Base-by-base conservation (phyloP, 1,139 yeast species). In the Saccharomyces hybrid region DNA sequence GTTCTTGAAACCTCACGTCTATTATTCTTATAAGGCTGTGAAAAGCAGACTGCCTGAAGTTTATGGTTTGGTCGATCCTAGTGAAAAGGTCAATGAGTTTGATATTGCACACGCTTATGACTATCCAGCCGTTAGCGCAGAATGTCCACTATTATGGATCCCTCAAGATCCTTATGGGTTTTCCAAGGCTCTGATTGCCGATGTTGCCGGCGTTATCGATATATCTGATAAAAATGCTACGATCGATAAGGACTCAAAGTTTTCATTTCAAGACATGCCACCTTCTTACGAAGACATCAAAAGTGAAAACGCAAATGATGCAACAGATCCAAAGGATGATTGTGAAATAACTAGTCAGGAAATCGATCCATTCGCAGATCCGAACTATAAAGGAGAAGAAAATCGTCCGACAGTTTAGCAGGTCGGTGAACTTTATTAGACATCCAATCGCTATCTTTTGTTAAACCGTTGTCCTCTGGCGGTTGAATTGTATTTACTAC, bases 101-200 rank as follows among this genome's bases (percentile, higher is more conserved):
- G 73, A 67, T 12, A 75, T 68, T 14, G 71, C 68, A 5, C 75
- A 73, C 57, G 95, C 96, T 4, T 93, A 84, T 71, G 80, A 81
- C 62, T 79, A 80, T 62, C 97, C 98, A 1, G 85, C 88, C 2
- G 81, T 84, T 8, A 73, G 80, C 21, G 84, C 83, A 0, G 72
- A 75, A 46, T 79, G 84, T 62, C 96, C 96, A 4, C 75, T 78
- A 27, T 74, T 93, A 21, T 93, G 99, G 99, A 80, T 93, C 61
- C 95, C 97, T 6, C 76, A 77, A 57, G 99, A 93, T 71, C 83
- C 87, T 6, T 80, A 82, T 78, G 98, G 98, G 0, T 78, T 88
- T 66, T 84, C 96, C 2, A 72, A 78, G 2, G 69, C 66, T 19
- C 83, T 87, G 63, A 79, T 86, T 11, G 78, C 76, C 49, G 74